Percentiles rank a stretch among this genome's conserved stretches.
phyloP scores from a whole-genome alignment of 805 yeast genomes.

The Kodamaea neixiangensis region DNA sequence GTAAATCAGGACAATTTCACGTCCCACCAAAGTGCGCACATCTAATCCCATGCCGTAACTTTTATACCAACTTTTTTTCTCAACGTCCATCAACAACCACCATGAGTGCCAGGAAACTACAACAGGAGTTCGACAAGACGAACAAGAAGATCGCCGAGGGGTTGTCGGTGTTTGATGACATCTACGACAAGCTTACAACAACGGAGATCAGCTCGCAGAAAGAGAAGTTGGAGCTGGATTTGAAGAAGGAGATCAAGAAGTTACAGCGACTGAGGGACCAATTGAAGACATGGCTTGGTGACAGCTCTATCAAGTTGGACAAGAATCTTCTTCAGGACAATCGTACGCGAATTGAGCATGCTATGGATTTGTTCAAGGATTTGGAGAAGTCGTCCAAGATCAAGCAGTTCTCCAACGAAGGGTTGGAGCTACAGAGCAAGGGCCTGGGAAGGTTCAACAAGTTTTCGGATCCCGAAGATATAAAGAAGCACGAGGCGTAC shows the following conservation, averaged over 20 bases:
- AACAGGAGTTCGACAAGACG: constrained; percentile 86
- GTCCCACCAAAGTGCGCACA: constrained; percentile 1
- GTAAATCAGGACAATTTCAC: too few relatives aligned
- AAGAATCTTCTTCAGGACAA: constrained; percentile 54
- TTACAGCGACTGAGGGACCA: constrained; percentile 92
- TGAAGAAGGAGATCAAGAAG: constrained; percentile 93
- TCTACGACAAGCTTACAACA: constrained; percentile 79
- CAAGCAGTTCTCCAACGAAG: constrained; percentile 92
- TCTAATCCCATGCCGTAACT: not conserved
- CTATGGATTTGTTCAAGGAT: constrained; percentile 95
- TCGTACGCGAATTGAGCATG: constrained; percentile 72
- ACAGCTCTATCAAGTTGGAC: constrained; percentile 84
- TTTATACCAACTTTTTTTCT: not conserved
- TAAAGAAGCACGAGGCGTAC: constrained; percentile 72
- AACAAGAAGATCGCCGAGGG: constrained; percentile 92
- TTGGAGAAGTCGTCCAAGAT: constrained; percentile 92
- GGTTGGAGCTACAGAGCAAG: constrained; percentile 65
- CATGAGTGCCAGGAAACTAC: constrained; percentile 49
- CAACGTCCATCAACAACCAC: constrained; percentile 1
- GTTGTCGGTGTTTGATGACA: constrained; percentile 76
- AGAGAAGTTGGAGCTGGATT: constrained; percentile 89
- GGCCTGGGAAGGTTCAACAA: constrained; percentile 27
- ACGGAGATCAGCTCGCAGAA: constrained; percentile 86
- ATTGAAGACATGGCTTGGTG: constrained; percentile 91
- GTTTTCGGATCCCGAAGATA: constrained; percentile 72